These are phyloP conservation scores for Penicillium nucicola DNA, from an alignment of 495 filamentous ascomycete genomes.

Conservation along the genomic window DNA sequence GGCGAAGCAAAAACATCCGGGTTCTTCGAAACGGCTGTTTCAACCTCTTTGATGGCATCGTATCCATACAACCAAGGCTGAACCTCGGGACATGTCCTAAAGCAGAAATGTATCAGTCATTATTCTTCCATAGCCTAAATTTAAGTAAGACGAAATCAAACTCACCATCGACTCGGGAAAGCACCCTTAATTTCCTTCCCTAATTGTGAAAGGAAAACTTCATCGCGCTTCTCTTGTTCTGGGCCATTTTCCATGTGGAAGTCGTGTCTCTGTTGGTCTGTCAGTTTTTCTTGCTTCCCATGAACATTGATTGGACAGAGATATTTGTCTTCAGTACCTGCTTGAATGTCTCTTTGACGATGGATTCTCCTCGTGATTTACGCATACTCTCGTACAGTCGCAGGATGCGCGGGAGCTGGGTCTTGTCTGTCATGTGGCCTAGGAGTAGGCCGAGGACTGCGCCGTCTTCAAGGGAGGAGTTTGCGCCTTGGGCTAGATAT, in stretches of 20 bases:
- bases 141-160: not conserved
- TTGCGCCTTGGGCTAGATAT: conserved; percentile 60
- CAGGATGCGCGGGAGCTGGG: conserved; percentile 47
- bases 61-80: conserved; percentile 63
- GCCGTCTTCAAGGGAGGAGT: conserved; percentile 50
- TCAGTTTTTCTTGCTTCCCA: not conserved
- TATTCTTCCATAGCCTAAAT: no score
- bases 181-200: conserved; percentile 40
- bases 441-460: conserved; percentile 47
- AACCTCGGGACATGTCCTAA: conserved; percentile 55
- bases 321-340: conserved; percentile 29
- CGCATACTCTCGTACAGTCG: conserved; percentile 57
- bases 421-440: conserved; percentile 32
- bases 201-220: conserved; percentile 43
- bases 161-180: conserved; percentile 56
- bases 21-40: conserved; percentile 44
- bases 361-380: conserved; percentile 56
- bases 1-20: conserved; percentile 19
- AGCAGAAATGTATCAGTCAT: not conserved
- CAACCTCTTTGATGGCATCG: conserved; percentile 55
- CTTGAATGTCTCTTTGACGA: conserved; percentile 51
- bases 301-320: not conserved
- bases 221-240: conserved; percentile 51
- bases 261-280: conserved; percentile 48
- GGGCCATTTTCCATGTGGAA: conserved; percentile 58